phyloP scores from a whole-genome alignment of 2,329 filamentous ascomycete species.

The Ceratocystis smalleyi region DNA sequence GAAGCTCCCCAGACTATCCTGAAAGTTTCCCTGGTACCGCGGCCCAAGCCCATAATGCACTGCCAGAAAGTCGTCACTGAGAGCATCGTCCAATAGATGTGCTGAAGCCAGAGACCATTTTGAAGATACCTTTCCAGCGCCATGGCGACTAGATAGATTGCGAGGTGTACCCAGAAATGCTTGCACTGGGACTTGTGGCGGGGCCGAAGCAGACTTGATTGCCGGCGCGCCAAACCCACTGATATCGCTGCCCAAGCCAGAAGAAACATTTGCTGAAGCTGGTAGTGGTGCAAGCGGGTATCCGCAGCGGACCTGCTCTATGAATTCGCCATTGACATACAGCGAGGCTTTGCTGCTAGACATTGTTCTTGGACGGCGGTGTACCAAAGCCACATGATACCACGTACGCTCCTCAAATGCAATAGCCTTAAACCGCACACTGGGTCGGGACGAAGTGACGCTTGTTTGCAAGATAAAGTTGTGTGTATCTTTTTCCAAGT shows the following conservation, averaged over 20 bases:
- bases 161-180: slow-evolving; percentile 87
- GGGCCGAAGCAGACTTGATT: background rate
- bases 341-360: slow-evolving; percentile 67
- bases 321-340: slow-evolving; percentile 85
- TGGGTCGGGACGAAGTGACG: slow-evolving; percentile 68
- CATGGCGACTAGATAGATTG: slow-evolving; percentile 63
- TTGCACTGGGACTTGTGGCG: slow-evolving; percentile 33
- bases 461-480: slow-evolving; percentile 96
- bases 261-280: slow-evolving; percentile 42
- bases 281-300: slow-evolving; percentile 66
- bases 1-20: slow-evolving; percentile 88
- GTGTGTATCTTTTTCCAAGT: slow-evolving; percentile 81
- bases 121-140: slow-evolving; percentile 56
- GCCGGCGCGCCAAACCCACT: slow-evolving; percentile 3
- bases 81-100: slow-evolving; percentile 69
- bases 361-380: slow-evolving; percentile 62
- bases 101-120: slow-evolving; percentile 83
- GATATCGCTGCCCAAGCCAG: slow-evolving; percentile 34
- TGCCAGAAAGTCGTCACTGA: slow-evolving; percentile 82
- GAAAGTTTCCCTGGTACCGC: slow-evolving; percentile 87
- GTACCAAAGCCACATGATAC: slow-evolving; percentile 88
- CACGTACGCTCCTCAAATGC: slow-evolving; percentile 61
- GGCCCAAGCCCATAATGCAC: slow-evolving; percentile 83
- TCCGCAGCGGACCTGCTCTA: slow-evolving; percentile 76
- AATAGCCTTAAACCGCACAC: slow-evolving; percentile 79